A percentile compares a stretch with the other conserved stretches of the same genome.
Conservation (phyloP, 768 basidiomycete genomes). For the Suillus paluster region DNA sequence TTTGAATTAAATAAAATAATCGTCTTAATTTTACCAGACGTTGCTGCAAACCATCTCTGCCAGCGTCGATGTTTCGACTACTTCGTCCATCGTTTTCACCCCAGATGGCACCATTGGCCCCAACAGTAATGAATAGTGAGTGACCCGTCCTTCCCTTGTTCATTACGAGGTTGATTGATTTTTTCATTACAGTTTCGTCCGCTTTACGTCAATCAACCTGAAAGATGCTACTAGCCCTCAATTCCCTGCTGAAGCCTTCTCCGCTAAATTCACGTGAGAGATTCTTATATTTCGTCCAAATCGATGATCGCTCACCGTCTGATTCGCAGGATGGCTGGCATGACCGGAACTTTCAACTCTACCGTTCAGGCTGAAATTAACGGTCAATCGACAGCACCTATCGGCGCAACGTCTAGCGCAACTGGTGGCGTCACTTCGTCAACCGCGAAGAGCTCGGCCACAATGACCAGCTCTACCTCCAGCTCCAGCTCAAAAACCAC, state of each 20-base stretch:
- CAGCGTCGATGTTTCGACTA: conserved; percentile 56
- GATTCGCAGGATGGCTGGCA: conserved; percentile 59
- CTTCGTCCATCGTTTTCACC: conserved; percentile 52
- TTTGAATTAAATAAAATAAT: neutral
- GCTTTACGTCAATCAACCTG: conserved; percentile 61
- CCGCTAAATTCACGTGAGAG: conserved; percentile 75
- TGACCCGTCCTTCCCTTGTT: neutral
- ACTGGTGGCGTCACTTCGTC: too few species aligned
- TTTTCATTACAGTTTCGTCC: conserved; percentile 73
- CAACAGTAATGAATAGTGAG: conserved; percentile 59
- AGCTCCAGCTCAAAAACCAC: conserved; percentile 1
- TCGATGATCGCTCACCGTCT: neutral
- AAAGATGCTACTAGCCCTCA: conserved; percentile 57
- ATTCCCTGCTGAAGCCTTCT: conserved; percentile 73
- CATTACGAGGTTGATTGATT: neutral
- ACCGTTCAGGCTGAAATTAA: conserved; percentile 60
- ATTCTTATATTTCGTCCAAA: neutral
- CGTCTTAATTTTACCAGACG: conserved; percentile 46
- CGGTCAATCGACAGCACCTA: conserved; percentile 62
- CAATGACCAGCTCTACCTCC: neutral
- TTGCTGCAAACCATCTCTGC: conserved; percentile 54
- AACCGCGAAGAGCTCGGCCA: too few species aligned
- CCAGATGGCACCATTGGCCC: conserved; percentile 58
- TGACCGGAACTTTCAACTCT: conserved; percentile 72
- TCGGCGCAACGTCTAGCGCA: conserved; percentile 43